Percentiles rank a stretch among this genome's conserved stretches.
Evolutionary conservation across 306 rosid species (phyloP).

Genomic region (Castanopsis chinensis): DNA sequence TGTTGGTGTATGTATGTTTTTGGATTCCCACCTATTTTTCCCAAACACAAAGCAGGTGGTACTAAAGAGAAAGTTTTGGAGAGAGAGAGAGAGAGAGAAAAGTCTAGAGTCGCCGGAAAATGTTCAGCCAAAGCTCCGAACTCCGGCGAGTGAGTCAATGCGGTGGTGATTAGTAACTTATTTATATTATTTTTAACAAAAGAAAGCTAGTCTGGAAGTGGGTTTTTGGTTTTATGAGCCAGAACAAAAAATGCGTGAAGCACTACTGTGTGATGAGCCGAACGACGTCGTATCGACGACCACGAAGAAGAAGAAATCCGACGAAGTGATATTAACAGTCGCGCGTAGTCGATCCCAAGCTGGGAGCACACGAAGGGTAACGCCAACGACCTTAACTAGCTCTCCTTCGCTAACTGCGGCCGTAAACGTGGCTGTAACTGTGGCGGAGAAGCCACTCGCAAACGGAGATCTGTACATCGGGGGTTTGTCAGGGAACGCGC

Average conservation of each 20-base stretch:
- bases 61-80: constrained; percentile 34
- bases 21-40: constrained; percentile 46
- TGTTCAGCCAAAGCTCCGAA: constrained; percentile 3
- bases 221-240: too few species aligned
- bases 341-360: constrained; percentile 59
- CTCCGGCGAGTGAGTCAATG: constrained; percentile 30
- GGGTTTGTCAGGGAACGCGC: constrained; percentile 58
- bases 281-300: constrained; percentile 22
- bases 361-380: constrained; percentile 52
- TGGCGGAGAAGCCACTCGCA: constrained; percentile 42
- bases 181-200: too few species aligned
- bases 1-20: constrained; percentile 33
- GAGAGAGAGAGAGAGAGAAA: constrained; percentile 7
- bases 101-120: constrained; percentile 9
- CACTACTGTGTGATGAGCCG: constrained; percentile 36
- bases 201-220: too few species aligned
- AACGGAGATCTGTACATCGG: constrained; percentile 95
- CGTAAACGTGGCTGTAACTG: not conserved
- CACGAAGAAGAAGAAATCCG: constrained; percentile 53
- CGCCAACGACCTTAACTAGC: constrained; percentile 46
- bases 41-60: constrained; percentile 32
- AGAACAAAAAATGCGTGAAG: constrained; percentile 69
- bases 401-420: constrained; percentile 2
- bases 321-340: not conserved
- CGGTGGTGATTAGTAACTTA: not conserved